Conservation (phyloP, 1,284 basidiomycete genomes). For the Fereydounia khargensis region DNA sequence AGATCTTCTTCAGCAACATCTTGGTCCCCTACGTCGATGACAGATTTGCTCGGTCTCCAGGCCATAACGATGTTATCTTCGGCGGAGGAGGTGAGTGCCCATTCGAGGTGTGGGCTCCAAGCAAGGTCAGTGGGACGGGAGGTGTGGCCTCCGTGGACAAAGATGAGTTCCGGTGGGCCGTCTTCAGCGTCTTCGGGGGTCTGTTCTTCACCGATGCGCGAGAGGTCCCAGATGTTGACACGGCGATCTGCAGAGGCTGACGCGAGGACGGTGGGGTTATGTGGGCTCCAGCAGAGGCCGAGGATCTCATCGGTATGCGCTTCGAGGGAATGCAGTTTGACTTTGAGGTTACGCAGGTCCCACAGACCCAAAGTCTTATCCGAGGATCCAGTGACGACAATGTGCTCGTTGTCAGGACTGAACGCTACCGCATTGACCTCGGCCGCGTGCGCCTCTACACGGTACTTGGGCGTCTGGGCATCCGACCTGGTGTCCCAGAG, state of each 20-base stretch:
- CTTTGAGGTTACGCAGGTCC: conserved; percentile 75
- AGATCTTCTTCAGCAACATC: conserved; percentile 18
- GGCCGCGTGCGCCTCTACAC: conserved; percentile 75
- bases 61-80: conserved; percentile 57
- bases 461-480: conserved; percentile 66
- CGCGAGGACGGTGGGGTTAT: conserved; percentile 62
- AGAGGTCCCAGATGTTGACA: conserved; percentile 92
- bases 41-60: conserved; percentile 37
- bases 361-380: conserved; percentile 93
- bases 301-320: conserved; percentile 92
- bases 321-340: conserved; percentile 84
- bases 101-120: conserved; percentile 52
- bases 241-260: conserved; percentile 81
- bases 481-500: conserved; percentile 85
- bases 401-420: conserved; percentile 75
- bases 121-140: conserved; percentile 50
- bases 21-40: conserved; percentile 26
- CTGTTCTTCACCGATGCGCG: conserved; percentile 90
- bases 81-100: conserved; percentile 49
- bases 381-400: conserved; percentile 88
- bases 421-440: conserved; percentile 91
- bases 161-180: conserved; percentile 68
- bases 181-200: conserved; percentile 97
- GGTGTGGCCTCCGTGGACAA: conserved; percentile 56
- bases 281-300: conserved; percentile 90